Evolutionary conservation across 305 asterid genomes (phyloP), one percentile per base, ranked within the genome.

Genomic region (Rubia peregrina): DNA sequence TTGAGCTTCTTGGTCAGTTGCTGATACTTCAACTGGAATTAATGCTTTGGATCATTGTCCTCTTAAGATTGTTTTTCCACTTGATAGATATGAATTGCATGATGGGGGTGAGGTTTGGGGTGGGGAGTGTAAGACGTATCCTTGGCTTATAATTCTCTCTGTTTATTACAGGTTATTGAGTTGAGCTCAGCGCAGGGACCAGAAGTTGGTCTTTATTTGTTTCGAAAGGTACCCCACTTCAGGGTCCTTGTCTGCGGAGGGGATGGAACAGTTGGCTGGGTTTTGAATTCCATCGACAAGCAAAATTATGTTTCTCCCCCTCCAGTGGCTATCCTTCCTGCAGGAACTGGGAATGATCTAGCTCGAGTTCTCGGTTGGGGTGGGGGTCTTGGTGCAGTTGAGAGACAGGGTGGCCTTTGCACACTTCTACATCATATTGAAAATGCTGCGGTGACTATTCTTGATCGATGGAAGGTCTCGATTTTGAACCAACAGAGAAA

Each of bases 221-320:
- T 93, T 78, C 87, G 88, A 77, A 88, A 67, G 83, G 95, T 88
- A 72, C 88, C 95, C 17, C 97, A 94, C 84, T 91, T 94, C 85
- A 90, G 96, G 68, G 61, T 94, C 73, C 97, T 94, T 65, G 92
- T 86, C 30, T 94, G 99, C 49, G 97, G 99, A 70, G 99, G 99
- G 74, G 99, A 94, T 83, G 98, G 99, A 65, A 94, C 96, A 69
- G 96, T 94, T 74, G 97, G 99, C 48, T 94, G 97, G 99, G 93
- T 94, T 56, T 77, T 94, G 81, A 73, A 91, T 82, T 86, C 93
- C 77, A 83, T 94, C 75, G 99, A 94, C 76, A 88, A 88, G 84
- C 96, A 87, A 77, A 89, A 89, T 65, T 91, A 80, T 83, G 87
- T 94, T 77, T 94, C 99, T 68, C 98, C 99, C 76, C 99, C 99